These are phyloP conservation scores for Penicillium frequentans DNA, from an alignment of 2,329 filamentous ascomycete genomes.

Conservation along the genomic window DNA sequence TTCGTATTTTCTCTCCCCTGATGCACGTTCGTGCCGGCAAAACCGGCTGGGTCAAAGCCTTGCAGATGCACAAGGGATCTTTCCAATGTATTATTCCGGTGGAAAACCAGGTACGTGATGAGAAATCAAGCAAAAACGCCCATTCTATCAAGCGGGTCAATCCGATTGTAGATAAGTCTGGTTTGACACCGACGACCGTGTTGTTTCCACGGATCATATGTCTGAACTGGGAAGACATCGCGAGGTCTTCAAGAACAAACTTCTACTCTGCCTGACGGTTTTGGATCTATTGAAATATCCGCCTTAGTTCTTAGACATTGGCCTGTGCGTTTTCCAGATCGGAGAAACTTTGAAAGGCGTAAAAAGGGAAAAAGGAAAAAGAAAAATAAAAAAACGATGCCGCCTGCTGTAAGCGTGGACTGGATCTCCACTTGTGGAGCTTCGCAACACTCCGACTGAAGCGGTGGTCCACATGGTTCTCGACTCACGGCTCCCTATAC, in stretches of 20 bases:
- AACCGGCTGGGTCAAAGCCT: not conserved
- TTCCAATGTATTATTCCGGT: not conserved
- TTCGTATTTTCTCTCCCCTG: not conserved
- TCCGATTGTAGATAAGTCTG: slow-evolving; percentile 2
- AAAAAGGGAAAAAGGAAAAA: not conserved
- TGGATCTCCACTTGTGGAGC: slow-evolving; percentile 15
- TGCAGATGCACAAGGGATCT: not conserved
- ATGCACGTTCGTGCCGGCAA: slow-evolving; percentile 6
- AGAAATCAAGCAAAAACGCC: not conserved
- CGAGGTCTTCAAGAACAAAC: not conserved
- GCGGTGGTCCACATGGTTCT: slow-evolving; percentile 2
- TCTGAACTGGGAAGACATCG: not conserved
- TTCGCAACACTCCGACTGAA: slow-evolving; percentile 9
- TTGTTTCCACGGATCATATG: slow-evolving; percentile 7
- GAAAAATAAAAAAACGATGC: not conserved
- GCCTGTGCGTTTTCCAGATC: not conserved
- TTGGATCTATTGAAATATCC: not conserved
- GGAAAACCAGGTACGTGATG: no score
- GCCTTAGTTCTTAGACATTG: slow-evolving; percentile 3
- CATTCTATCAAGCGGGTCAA: not conserved
- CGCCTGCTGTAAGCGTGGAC: slow-evolving; percentile 3
- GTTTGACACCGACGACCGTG: slow-evolving; percentile 10
- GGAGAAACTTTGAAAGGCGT: not conserved
- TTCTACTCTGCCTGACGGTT: not conserved
- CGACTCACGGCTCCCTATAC: not conserved